These are phyloP conservation scores for Cyclotella choctawhatcheeana DNA, from an alignment of 108 stramenopile genomes.

Conservation along the genomic window DNA sequence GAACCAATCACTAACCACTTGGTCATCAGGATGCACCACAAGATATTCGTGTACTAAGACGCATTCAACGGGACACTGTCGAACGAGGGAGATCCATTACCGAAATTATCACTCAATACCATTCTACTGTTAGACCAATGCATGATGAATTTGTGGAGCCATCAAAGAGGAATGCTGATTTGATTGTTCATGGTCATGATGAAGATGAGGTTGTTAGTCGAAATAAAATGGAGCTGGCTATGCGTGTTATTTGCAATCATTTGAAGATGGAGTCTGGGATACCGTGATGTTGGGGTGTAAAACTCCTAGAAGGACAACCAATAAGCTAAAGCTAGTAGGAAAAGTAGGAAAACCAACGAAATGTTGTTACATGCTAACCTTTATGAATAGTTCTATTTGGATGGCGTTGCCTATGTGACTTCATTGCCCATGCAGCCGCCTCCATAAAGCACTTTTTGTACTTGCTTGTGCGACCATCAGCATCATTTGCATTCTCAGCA, in stretches of 20 bases:
- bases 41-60: constrained; percentile 86
- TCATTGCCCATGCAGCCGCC: constrained; percentile 64
- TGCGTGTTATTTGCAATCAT: constrained; percentile 77
- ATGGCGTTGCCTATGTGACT: constrained; percentile 71
- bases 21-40: constrained; percentile 70
- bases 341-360: no score
- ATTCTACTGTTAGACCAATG: constrained; percentile 92
- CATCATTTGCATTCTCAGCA: neutral
- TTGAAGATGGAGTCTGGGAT: constrained; percentile 54
- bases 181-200: constrained; percentile 79
- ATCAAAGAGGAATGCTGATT: constrained; percentile 85
- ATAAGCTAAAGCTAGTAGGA: no score
- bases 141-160: constrained; percentile 93
- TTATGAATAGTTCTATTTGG: constrained; percentile 64
- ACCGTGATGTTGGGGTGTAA: neutral
- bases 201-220: constrained; percentile 38
- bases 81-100: constrained; percentile 87
- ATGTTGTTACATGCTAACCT: no score
- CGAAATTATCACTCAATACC: constrained; percentile 85
- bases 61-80: constrained; percentile 81
- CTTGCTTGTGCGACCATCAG: constrained; percentile 1
- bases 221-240: constrained; percentile 63
- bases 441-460: constrained; percentile 58
- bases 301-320: no score
- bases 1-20: no score